Evolutionary conservation across 2,329 filamentous ascomycete species (phyloP), one percentile per base, ranked within the genome.

Genomic region (Sporothrix mexicana): DNA sequence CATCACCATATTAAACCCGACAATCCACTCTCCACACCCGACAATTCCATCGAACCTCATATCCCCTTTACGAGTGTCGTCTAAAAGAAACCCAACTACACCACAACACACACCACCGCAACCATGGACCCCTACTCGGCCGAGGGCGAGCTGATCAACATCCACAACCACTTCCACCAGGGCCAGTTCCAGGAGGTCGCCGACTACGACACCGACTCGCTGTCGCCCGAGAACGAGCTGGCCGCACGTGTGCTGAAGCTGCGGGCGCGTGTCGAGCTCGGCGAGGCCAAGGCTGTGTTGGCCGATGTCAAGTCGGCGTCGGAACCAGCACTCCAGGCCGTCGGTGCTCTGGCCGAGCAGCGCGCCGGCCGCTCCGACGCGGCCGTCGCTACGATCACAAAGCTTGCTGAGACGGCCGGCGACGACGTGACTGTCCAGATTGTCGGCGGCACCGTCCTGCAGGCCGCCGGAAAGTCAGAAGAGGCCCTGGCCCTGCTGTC

Each of bases 101-200:
- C 41, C 41, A 36, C 53, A 43, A 57, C 67, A 17, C 36, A 20
- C n/a, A 30, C 36, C n/a, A 17, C 3, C 69, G 12, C 57, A 9
- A 23, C 41, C 7, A 92, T 92, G 90, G 90, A 92, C 81, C 89
- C 90, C 76, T 92, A 90, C 81, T 91, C 89, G 66, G 86, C 89
- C 76, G 90, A 92, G 82, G 90, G 90, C 83, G 90, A 92, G 84
- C 83, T 92, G 78, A 88, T 92, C 81, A 92, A 91, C 83, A 88
- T 92, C 76, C 89, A 91, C 84, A 91, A 88, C 82, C 82, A 89
- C 83, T 92, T 92, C 83, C 87, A 91, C 81, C 89, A 91, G 82
- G 94, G 93, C 80, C 95, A 97, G 85, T 97, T 93, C 87, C 88
- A 93, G 79, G 87, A 91, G 79, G 95, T 97, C 76, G 83, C 97